Evolutionary conservation across 2,329 filamentous ascomycete genomes (phyloP).

Genomic region (Stagonosporopsis chrysanthemi): DNA sequence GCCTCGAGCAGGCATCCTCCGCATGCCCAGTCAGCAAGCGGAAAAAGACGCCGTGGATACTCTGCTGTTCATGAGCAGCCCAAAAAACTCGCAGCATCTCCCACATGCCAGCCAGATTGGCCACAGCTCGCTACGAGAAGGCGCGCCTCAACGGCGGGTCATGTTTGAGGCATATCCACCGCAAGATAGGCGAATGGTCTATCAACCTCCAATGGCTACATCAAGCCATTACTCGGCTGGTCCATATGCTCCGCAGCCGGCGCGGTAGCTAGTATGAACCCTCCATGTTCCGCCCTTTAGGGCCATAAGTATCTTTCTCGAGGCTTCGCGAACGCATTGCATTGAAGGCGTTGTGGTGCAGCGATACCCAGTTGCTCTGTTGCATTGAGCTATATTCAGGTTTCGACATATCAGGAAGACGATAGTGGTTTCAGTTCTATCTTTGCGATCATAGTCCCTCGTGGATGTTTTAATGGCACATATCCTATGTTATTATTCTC

Average conservation of each 20-base stretch:
- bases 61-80: conserved; percentile 81
- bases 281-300: background rate
- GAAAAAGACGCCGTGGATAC: conserved; percentile 85
- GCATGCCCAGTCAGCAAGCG: conserved; percentile 72
- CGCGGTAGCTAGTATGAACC: conserved; percentile 27
- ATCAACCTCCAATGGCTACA: conserved; percentile 33
- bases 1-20: conserved; percentile 61
- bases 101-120: conserved; percentile 36
- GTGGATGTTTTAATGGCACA: background rate
- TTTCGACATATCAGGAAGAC: conserved; percentile 1
- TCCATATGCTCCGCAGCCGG: conserved; percentile 38
- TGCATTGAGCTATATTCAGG: conserved; percentile 26
- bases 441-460: background rate
- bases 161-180: conserved; percentile 47
- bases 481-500: background rate
- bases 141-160: conserved; percentile 43
- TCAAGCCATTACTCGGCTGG: conserved; percentile 36
- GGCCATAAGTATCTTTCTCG: conserved; percentile 16
- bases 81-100: conserved; percentile 66
- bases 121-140: conserved; percentile 42
- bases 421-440: background rate
- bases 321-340: conserved; percentile 41
- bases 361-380: conserved; percentile 42
- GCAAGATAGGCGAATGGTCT: conserved; percentile 33
- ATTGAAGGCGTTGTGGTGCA: conserved; percentile 40